A percentile compares a stretch with the other conserved stretches of the same genome.
These are phyloP conservation scores for Orbilia brochopaga DNA, from an alignment of 2,329 filamentous ascomycete species.

Conservation along the genomic window DNA sequence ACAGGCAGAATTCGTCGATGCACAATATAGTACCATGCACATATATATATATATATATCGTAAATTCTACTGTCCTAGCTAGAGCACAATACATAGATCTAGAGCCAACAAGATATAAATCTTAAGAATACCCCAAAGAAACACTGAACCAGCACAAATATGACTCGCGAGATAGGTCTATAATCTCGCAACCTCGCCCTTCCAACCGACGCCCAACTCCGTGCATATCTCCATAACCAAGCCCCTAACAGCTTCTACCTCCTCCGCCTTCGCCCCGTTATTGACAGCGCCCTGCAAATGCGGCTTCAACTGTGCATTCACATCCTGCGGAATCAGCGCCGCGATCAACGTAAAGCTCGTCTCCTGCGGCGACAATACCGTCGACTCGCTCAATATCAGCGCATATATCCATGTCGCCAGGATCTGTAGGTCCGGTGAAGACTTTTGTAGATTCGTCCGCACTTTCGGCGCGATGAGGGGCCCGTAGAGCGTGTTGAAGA, in stretches of 20 bases:
- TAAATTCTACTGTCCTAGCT: too few species aligned
- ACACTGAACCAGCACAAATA: too few species aligned
- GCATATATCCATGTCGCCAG: conserved; percentile 63
- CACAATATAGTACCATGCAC: background rate
- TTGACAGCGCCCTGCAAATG: conserved; percentile 64
- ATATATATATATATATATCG: background rate
- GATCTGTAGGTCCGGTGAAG: conserved; percentile 63
- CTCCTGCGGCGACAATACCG: conserved; percentile 60
- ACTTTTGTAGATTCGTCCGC: conserved; percentile 63
- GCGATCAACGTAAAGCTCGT: conserved; percentile 64
- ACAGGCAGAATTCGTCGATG: background rate
- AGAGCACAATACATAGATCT: too few species aligned
- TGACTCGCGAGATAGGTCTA: background rate
- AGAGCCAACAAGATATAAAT: too few species aligned
- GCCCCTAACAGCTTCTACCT: conserved; percentile 62
- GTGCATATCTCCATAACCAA: conserved; percentile 61
- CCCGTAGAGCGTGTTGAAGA: conserved; percentile 63
- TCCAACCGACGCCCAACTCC: conserved; percentile 57
- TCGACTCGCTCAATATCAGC: conserved; percentile 62
- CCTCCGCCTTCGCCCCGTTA: conserved; percentile 61
- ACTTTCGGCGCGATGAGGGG: conserved; percentile 60
- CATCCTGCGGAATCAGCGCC: conserved; percentile 63
- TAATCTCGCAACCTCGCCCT: conserved; percentile 36
- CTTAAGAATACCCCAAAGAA: too few species aligned
- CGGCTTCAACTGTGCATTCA: conserved; percentile 64